Evolutionary conservation across 108 stramenopile genomes (phyloP).

Genomic region (Seminavis robusta): DNA sequence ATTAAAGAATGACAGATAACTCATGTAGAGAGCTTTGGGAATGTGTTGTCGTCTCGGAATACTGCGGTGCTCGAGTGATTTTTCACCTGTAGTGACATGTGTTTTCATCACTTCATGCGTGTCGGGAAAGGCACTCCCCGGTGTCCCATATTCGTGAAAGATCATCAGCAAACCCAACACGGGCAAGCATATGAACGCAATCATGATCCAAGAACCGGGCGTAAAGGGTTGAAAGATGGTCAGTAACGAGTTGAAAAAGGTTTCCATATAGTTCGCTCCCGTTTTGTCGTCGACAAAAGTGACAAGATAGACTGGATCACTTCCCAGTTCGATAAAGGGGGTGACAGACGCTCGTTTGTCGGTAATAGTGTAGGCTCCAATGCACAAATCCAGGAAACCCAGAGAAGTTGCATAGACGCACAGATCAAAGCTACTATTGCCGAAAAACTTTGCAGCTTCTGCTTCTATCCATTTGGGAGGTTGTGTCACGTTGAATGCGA

Average conservation of each 20-base stretch:
- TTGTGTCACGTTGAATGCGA: not conserved
- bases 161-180: conserved; percentile 3
- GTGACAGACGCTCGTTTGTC: conserved; percentile 9
- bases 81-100: not conserved
- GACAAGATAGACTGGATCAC: conserved; percentile 10
- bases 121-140: conserved; percentile 1
- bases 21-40: conserved; percentile 3
- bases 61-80: not conserved
- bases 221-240: conserved; percentile 19
- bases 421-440: conserved; percentile 1
- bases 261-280: not conserved
- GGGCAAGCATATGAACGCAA: conserved; percentile 12
- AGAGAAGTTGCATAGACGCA: conserved; percentile 20
- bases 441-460: conserved; percentile 7
- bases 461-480: conserved; percentile 10
- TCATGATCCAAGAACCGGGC: conserved; percentile 7
- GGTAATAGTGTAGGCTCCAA: conserved; percentile 15
- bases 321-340: conserved; percentile 1
- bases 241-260: not conserved
- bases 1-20: conserved; percentile 5
- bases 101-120: not conserved
- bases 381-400: conserved; percentile 18
- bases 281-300: not conserved
- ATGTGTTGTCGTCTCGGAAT: not conserved
- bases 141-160: conserved; percentile 10